phyloP scores from a whole-genome alignment of 768 basidiomycete genomes.

The Gloeophyllum trabeum region DNA sequence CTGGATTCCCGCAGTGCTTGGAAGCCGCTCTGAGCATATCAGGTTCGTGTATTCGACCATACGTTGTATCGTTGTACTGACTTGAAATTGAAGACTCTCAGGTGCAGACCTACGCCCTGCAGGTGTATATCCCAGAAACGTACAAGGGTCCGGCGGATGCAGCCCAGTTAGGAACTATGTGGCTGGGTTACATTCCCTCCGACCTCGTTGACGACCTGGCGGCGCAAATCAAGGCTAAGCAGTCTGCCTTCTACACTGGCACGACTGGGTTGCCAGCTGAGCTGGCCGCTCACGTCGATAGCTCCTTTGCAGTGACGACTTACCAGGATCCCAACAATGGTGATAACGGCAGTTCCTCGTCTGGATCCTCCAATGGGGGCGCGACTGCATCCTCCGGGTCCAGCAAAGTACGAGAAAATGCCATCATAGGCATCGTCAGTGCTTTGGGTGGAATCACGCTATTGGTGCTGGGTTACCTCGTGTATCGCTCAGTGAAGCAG shows the following conservation, averaged over 20 bases:
- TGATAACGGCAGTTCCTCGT: slow-evolving; percentile 11
- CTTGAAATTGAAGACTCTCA: slow-evolving; percentile 13
- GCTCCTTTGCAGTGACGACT: slow-evolving; percentile 46
- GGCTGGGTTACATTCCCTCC: slow-evolving; percentile 56
- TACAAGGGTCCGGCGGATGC: slow-evolving; percentile 40
- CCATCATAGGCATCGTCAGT: slow-evolving; percentile 85
- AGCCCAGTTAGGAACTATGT: slow-evolving; percentile 51
- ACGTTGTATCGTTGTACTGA: slow-evolving; percentile 20
- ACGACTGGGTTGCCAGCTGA: slow-evolving; percentile 27
- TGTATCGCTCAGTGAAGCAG: slow-evolving; percentile 56
- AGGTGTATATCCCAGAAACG: slow-evolving; percentile 53
- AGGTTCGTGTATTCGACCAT: slow-evolving; percentile 21
- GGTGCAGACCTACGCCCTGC: slow-evolving; percentile 45
- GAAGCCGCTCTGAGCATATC: slow-evolving; percentile 30
- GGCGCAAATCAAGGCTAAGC: slow-evolving; percentile 46
- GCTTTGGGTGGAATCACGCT: slow-evolving; percentile 73
- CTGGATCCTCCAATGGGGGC: slow-evolving; percentile 3
- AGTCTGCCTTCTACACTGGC: slow-evolving; percentile 56
- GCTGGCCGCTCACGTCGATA: slow-evolving; percentile 61
- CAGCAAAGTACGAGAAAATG: slow-evolving; percentile 60
- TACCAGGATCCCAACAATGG: slow-evolving; percentile 26
- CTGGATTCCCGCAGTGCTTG: slow-evolving; percentile 47
- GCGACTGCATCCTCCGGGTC: slow-evolving; percentile 8
- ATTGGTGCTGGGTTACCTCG: slow-evolving; percentile 60
- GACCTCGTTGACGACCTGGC: slow-evolving; percentile 47